Evolutionary conservation across 495 filamentous ascomycete genomes (phyloP).

Genomic region (Gamarada debralockiae): DNA sequence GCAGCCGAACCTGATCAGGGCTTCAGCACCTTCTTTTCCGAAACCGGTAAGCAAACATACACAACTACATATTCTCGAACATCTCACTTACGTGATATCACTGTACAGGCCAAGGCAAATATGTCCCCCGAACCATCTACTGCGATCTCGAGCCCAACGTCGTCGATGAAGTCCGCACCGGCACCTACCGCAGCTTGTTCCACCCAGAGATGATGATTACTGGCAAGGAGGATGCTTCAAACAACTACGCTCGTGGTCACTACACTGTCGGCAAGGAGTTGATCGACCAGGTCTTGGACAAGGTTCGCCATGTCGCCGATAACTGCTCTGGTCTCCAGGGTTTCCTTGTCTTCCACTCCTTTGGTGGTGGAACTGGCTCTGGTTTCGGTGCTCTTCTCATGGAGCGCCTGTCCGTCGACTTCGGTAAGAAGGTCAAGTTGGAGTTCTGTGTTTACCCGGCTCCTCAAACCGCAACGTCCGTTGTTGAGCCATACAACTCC

Average conservation of each 20-base stretch:
- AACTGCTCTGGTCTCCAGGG: conserved; percentile 97
- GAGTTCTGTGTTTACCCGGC: conserved; percentile 99
- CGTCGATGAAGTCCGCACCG: conserved; percentile 98
- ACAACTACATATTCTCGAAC: not conserved
- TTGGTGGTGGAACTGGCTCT: conserved; percentile 97
- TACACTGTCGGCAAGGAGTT: conserved; percentile 99
- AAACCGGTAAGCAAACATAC: conserved; percentile 74
- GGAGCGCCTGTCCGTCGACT: conserved; percentile 96
- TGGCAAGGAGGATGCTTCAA: conserved; percentile 98
- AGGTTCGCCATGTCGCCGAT: conserved; percentile 92
- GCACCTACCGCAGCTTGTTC: conserved; percentile 92
- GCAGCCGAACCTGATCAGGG: conserved; percentile 87
- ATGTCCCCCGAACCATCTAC: conserved; percentile 98
- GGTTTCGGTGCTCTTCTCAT: conserved; percentile 97
- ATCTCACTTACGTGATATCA: conserved; percentile 9
- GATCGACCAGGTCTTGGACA: conserved; percentile 94
- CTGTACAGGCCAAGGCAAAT: conserved; percentile 81
- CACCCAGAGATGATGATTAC: conserved; percentile 99
- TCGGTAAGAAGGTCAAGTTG: conserved; percentile 99
- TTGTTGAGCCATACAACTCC: conserved; percentile 99
- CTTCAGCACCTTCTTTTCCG: conserved; percentile 99
- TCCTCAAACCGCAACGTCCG: conserved; percentile 91
- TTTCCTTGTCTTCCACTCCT: conserved; percentile 99
- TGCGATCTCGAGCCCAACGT: conserved; percentile 99
- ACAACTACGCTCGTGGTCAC: conserved; percentile 99